These are phyloP conservation scores for Penicillium ochrochloron DNA, from an alignment of 495 filamentous ascomycete species.

Conservation along the genomic window DNA sequence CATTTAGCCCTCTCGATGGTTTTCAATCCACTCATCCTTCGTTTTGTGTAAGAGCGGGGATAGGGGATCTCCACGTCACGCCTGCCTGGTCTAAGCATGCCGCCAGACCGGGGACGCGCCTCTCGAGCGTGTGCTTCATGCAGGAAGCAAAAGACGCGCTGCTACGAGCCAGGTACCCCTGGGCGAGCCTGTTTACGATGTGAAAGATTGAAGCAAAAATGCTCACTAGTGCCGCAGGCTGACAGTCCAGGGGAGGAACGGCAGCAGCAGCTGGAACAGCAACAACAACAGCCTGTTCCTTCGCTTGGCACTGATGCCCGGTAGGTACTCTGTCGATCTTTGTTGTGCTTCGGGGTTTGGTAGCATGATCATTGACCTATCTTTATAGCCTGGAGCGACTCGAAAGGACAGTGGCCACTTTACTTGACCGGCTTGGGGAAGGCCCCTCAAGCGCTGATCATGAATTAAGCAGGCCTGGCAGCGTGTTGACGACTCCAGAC, in stretches of 20 bases:
- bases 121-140: constrained; percentile 50
- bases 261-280: background rate
- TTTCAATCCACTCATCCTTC: background rate
- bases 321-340: constrained; percentile 16
- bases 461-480: constrained; percentile 16
- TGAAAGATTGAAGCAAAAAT: constrained; percentile 40
- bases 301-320: constrained; percentile 26
- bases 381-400: constrained; percentile 39
- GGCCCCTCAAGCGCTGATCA: constrained; percentile 18
- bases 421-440: constrained; percentile 43
- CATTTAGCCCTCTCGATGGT: background rate
- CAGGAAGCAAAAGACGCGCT: constrained; percentile 50
- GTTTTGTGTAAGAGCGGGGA: background rate
- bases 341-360: no score
- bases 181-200: constrained; percentile 46
- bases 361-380: constrained; percentile 10
- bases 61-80: background rate
- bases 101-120: constrained; percentile 48
- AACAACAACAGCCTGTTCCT: background rate
- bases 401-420: constrained; percentile 37
- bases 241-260: constrained; percentile 8
- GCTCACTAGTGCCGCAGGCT: constrained; percentile 34
- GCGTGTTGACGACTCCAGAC: constrained; percentile 21
- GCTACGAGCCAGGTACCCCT: constrained; percentile 41
- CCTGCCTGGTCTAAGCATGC: constrained; percentile 35